Percentiles rank a stretch among this genome's conserved stretches.
Conservation (phyloP, 441 rosid genomes). For the Heliophila coronopifolia region DNA sequence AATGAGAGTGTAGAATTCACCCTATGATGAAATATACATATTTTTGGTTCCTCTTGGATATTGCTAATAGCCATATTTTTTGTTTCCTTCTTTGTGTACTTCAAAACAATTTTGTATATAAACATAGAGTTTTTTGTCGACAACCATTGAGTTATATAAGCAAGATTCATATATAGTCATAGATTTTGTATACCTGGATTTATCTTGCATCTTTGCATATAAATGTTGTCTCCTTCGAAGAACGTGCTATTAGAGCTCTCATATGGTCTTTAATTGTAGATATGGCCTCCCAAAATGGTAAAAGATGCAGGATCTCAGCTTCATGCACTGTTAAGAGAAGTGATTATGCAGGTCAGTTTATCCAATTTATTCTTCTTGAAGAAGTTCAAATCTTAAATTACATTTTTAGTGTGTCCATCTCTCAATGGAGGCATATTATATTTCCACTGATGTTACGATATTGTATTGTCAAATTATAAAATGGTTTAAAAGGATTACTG, state of each 20-base stretch:
- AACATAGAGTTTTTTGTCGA: too few relatives aligned
- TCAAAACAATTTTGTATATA: too few relatives aligned
- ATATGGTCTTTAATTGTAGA: slow-evolving; percentile 38
- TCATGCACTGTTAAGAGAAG: slow-evolving; percentile 80
- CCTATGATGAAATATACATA: not conserved
- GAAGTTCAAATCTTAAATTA: not conserved
- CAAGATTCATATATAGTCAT: too few relatives aligned
- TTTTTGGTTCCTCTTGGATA: not conserved
- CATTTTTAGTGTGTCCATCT: not conserved
- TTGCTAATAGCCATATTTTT: slow-evolving; percentile 1
- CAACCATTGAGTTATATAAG: too few relatives aligned
- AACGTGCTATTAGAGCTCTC: slow-evolving; percentile 6
- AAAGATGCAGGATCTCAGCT: slow-evolving; percentile 87
- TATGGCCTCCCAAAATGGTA: slow-evolving; percentile 97
- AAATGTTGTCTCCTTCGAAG: slow-evolving; percentile 11
- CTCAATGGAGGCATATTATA: not conserved
- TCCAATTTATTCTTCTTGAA: not conserved
- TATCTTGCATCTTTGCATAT: not conserved
- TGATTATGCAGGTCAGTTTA: slow-evolving; percentile 63
- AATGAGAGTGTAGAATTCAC: not conserved
- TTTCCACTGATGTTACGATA: not conserved
- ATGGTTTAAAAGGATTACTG: not conserved
- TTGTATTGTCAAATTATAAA: slow-evolving; percentile 1
- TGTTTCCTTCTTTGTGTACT: not conserved
- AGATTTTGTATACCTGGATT: not conserved